Evolutionary conservation across 2,329 filamentous ascomycete genomes (phyloP).

Genomic region (Sporothrix globosa): DNA sequence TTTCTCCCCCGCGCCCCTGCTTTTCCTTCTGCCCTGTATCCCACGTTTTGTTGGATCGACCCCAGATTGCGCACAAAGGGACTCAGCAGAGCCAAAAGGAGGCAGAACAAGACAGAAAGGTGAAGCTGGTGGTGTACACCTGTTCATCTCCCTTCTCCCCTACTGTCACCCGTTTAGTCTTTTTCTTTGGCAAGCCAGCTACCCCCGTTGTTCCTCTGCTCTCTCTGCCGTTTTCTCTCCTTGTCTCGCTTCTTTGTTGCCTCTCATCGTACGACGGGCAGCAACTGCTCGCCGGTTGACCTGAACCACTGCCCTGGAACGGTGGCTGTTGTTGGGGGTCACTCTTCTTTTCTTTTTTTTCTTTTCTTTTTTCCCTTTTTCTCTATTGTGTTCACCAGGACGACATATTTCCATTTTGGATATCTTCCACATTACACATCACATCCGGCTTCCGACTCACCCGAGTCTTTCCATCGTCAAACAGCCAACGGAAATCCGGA

Average conservation of each 20-base stretch:
- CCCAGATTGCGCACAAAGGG: slow-evolving; percentile 23
- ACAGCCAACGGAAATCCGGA: not conserved
- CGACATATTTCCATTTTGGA: not conserved
- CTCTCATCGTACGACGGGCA: too few species aligned
- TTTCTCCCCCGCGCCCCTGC: slow-evolving; percentile 12
- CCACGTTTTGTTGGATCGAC: slow-evolving; percentile 24
- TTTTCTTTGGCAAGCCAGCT: not conserved
- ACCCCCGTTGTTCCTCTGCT: not conserved
- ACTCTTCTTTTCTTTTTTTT: not conserved
- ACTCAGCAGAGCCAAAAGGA: not conserved
- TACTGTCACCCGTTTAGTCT: not conserved
- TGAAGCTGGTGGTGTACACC: not conserved
- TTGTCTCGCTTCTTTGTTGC: not conserved
- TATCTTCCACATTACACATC: slow-evolving; percentile 17
- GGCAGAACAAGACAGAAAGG: not conserved
- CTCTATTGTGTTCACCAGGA: not conserved
- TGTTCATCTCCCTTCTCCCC: not conserved
- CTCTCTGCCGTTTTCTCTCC: not conserved
- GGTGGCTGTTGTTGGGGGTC: slow-evolving; percentile 3
- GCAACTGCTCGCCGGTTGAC: slow-evolving; percentile 11
- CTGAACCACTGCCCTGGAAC: slow-evolving; percentile 9
- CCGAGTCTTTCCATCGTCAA: not conserved
- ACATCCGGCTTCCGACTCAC: not conserved
- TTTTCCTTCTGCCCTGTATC: slow-evolving; percentile 4
- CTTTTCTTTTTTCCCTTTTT: not conserved